These are phyloP conservation scores for Aspergillus sparsus DNA, from an alignment of 495 filamentous ascomycete genomes.

Conservation along the genomic window DNA sequence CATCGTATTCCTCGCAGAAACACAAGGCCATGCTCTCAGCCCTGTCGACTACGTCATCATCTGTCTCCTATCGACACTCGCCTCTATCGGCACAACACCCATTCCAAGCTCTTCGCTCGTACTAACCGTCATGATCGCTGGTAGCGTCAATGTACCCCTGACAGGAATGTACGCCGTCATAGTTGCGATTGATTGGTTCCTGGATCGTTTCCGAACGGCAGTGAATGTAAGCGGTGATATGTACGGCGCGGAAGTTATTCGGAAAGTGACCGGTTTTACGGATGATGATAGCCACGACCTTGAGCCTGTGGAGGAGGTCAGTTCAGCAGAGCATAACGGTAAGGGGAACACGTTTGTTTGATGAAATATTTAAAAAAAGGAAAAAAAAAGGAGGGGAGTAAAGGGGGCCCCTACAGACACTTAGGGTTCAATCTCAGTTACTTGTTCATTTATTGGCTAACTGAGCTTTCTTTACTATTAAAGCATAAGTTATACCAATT, in stretches of 20 bases:
- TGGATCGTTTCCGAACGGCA: slow-evolving; percentile 16
- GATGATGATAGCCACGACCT: slow-evolving; percentile 2
- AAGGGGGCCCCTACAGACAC: too few relatives aligned
- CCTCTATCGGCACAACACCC: slow-evolving; percentile 18
- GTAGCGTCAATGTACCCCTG: slow-evolving; percentile 15
- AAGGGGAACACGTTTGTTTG: neutral
- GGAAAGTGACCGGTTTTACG: slow-evolving; percentile 8
- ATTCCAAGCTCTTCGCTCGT: slow-evolving; percentile 18
- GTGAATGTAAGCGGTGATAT: slow-evolving; percentile 17
- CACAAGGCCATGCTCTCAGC: slow-evolving; percentile 11
- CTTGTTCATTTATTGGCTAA: too few relatives aligned
- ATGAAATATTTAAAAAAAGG: too few relatives aligned
- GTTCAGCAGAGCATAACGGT: too few relatives aligned
- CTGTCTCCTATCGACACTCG: slow-evolving; percentile 13
- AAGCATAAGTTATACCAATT: too few relatives aligned
- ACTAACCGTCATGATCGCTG: slow-evolving; percentile 18
- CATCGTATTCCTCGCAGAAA: slow-evolving; percentile 16
- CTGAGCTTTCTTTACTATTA: too few relatives aligned
- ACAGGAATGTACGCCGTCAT: slow-evolving; percentile 20
- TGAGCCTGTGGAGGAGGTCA: neutral
- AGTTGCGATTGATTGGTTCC: slow-evolving; percentile 18
- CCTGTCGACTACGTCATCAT: slow-evolving; percentile 17
- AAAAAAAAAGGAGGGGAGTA: too few relatives aligned
- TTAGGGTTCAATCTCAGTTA: too few relatives aligned
- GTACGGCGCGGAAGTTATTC: slow-evolving; percentile 11